Conservation (phyloP, 2,329 filamentous ascomycete species). For the Epichloe aotearoae region DNA sequence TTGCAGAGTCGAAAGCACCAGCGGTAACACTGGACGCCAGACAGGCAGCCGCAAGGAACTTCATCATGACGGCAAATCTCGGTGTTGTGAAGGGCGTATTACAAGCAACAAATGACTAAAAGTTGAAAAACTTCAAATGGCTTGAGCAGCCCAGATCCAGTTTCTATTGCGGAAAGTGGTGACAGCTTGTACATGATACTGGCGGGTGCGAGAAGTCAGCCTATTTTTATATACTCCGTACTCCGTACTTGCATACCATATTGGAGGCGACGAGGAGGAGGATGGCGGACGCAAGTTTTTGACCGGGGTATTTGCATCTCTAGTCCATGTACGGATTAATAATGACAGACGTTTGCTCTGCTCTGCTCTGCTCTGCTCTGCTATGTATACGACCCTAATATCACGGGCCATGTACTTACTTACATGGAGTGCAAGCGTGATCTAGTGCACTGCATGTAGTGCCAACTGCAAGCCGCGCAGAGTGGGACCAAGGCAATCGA, state of each 20-base stretch:
- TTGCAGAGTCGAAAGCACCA: neutral
- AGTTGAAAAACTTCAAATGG: neutral
- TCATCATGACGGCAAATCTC: neutral
- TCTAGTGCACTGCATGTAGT: too few species aligned
- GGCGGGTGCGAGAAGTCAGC: neutral
- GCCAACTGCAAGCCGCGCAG: too few species aligned
- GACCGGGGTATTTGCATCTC: too few species aligned
- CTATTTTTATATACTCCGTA: neutral
- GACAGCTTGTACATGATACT: neutral
- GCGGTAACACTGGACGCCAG: slow-evolving; percentile 4
- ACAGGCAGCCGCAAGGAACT: slow-evolving; percentile 2
- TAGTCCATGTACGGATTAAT: too few species aligned
- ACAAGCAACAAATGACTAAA: slow-evolving; percentile 1
- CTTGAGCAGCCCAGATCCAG: neutral
- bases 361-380: too few species aligned
- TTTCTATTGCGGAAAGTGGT: neutral
- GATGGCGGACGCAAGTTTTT: too few species aligned
- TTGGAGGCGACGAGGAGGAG: neutral
- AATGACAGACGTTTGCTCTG: too few species aligned
- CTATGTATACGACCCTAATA: too few species aligned
- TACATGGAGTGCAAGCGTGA: too few species aligned
- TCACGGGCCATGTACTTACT: too few species aligned
- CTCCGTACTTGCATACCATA: neutral
- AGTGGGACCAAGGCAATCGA: too few species aligned
- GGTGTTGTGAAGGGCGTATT: neutral